Base-by-base conservation (phyloP, 2,329 filamentous ascomycete genomes). In the Phaeoacremonium minimum region DNA sequence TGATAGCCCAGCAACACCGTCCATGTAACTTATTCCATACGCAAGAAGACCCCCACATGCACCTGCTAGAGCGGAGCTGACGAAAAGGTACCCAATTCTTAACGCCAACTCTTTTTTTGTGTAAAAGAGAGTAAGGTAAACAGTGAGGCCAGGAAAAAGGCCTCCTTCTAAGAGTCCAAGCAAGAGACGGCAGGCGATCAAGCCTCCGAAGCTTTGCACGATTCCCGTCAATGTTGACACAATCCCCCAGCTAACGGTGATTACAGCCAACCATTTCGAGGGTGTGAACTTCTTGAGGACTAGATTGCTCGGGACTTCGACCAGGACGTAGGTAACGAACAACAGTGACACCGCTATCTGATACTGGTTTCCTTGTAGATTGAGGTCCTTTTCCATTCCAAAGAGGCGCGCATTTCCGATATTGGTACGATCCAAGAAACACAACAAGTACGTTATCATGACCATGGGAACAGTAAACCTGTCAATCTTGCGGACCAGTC, bases 121-220 rank as follows among this genome's bases (percentile, higher is more conserved):
- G 61, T 89, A 89, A 65, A 87, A 88, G 46, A 87, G 73, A 0
- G 84, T 87, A 14, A 89, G 67, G 47, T 87, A 87, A 14, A 83
- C 61, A 5, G 75, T 80, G 45, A 85, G 60, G 0, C 83, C 83
- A 0, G 84, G 83, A 45, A 87, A 86, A 1, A 87, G 62, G 0
- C 83, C 83, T 1, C 78, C 82, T 58, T 87, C 83, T 26, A 86
- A 70, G 6, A 73, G 66, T 5, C 85, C 85, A 0, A 89, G 73
- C 12, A 88, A 61, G 0, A 89, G 52, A 5, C 85, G 79, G 44
- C 79, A 81, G 6, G 75, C 83, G n/a, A 89, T 61, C 4, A 90
- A 64, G 3, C 75, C 69, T 29, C 67, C 76, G 51, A 82, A 88
- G 42, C 67, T 80, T 28, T 81, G 66, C 12, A 80, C 77, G 4